Percentiles rank a stretch among this genome's conserved stretches.
Conservation (phyloP, 345 rosid genomes). For the Moricandia arvensis region DNA sequence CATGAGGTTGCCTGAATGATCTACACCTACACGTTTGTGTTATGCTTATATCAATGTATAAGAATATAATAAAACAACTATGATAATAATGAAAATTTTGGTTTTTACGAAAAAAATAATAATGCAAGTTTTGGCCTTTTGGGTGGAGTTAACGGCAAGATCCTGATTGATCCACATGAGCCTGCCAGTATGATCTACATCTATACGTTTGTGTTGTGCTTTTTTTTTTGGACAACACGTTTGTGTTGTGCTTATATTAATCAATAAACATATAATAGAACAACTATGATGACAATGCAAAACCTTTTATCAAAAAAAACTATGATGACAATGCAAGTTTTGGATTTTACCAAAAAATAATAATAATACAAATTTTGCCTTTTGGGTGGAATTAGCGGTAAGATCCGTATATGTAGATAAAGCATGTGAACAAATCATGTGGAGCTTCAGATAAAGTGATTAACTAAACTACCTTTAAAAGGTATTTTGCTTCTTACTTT, state of each 20-base stretch:
- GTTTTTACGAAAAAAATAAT: not conserved
- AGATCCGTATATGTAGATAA: not conserved
- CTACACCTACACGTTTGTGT: not conserved
- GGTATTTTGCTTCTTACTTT: not conserved
- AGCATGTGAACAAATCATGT: not conserved
- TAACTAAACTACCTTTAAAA: not conserved
- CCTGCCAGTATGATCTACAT: not conserved
- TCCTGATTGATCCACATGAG: not conserved
- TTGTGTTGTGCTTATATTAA: not conserved
- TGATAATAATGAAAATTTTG: not conserved
- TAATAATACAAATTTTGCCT: not conserved
- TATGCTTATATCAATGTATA: not conserved
- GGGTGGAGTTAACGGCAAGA: not conserved
- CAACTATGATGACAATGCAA: not conserved
- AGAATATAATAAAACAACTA: not conserved
- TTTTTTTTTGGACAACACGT: too few relatives aligned
- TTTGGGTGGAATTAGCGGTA: too few relatives aligned
- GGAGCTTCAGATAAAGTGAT: not conserved
- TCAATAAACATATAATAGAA: not conserved
- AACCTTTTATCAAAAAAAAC: too few relatives aligned
- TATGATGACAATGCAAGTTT: not conserved
- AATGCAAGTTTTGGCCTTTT: not conserved
- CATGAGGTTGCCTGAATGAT: not conserved
- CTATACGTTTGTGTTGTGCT: not conserved
- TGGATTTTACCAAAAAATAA: not conserved